A percentile compares a stretch with the other conserved stretches of the same genome.
Conservation (phyloP, 2,329 filamentous ascomycete species). For the Hortaea werneckii region DNA sequence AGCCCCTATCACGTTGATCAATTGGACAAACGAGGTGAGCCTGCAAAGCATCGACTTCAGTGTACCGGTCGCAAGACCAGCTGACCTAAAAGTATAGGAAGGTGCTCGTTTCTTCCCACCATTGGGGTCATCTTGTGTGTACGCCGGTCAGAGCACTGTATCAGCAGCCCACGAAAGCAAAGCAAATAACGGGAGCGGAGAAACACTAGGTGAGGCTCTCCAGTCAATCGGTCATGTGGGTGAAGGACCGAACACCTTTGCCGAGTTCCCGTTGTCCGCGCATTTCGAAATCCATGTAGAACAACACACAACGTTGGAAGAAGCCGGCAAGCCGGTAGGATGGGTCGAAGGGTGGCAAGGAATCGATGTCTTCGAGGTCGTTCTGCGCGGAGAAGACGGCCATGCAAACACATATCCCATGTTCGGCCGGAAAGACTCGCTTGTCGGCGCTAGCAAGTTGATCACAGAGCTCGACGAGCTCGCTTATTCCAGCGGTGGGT, state of each 20-base stretch:
- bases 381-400: conserved; percentile 6
- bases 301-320: conserved; percentile 9
- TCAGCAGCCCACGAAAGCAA: conserved; percentile 16
- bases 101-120: conserved; percentile 9
- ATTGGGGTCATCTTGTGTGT: conserved; percentile 7
- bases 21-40: conserved; percentile 16
- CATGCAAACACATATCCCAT: conserved; percentile 26
- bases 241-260: conserved; percentile 7
- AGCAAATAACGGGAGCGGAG: conserved; percentile 1
- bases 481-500: conserved; percentile 10
- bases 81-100: not conserved
- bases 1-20: conserved; percentile 15
- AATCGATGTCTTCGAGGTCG: conserved; percentile 11
- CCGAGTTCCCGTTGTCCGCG: conserved; percentile 10
- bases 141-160: conserved; percentile 12
- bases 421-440: conserved; percentile 15
- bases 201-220: conserved; percentile 18
- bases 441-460: conserved; percentile 16
- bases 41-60: no score
- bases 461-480: conserved; percentile 15
- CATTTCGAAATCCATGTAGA: conserved; percentile 18
- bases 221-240: conserved; percentile 24
- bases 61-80: no score
- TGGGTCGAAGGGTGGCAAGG: conserved; percentile 12
- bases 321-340: conserved; percentile 7